Evolutionary conservation across 495 filamentous ascomycete species (phyloP).

Genomic region (Lophiostoma macrostomum): DNA sequence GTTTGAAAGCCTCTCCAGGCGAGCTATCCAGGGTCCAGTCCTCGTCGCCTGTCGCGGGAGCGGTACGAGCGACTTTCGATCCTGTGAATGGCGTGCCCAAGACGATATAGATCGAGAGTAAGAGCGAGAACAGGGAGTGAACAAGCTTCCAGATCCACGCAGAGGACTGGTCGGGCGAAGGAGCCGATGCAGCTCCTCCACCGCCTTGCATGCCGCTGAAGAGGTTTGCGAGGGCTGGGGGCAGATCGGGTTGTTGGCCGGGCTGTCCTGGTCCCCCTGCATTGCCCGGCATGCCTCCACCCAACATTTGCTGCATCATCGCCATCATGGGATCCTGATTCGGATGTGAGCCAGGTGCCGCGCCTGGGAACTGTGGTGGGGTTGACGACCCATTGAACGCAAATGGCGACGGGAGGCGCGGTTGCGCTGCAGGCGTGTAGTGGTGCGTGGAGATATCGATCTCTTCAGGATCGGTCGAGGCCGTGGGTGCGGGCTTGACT

Average conservation of each 20-base stretch:
- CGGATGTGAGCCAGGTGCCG: slow-evolving; percentile 31
- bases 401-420: slow-evolving; percentile 25
- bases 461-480: slow-evolving; percentile 63
- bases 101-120: slow-evolving; percentile 68
- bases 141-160: slow-evolving; percentile 69
- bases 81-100: slow-evolving; percentile 63
- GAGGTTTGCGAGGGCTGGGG: slow-evolving; percentile 47
- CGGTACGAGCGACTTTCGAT: slow-evolving; percentile 24
- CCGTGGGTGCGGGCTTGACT: slow-evolving; percentile 5
- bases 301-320: slow-evolving; percentile 60
- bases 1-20: slow-evolving; percentile 26
- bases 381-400: slow-evolving; percentile 31
- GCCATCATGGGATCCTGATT: slow-evolving; percentile 59
- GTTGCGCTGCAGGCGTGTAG: slow-evolving; percentile 42
- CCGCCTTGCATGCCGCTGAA: slow-evolving; percentile 38
- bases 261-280: slow-evolving; percentile 34
- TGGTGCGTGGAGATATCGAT: slow-evolving; percentile 68
- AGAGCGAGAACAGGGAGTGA: slow-evolving; percentile 70
- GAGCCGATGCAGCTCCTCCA: slow-evolving; percentile 38
- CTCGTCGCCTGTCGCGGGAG: slow-evolving; percentile 44
- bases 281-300: slow-evolving; percentile 41
- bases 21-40: slow-evolving; percentile 26
- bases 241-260: slow-evolving; percentile 42
- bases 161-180: slow-evolving; percentile 45
- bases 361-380: slow-evolving; percentile 14